These are phyloP conservation scores for Lecanicillium sp. DNA, from an alignment of 2,329 filamentous ascomycete genomes.

Conservation along the genomic window DNA sequence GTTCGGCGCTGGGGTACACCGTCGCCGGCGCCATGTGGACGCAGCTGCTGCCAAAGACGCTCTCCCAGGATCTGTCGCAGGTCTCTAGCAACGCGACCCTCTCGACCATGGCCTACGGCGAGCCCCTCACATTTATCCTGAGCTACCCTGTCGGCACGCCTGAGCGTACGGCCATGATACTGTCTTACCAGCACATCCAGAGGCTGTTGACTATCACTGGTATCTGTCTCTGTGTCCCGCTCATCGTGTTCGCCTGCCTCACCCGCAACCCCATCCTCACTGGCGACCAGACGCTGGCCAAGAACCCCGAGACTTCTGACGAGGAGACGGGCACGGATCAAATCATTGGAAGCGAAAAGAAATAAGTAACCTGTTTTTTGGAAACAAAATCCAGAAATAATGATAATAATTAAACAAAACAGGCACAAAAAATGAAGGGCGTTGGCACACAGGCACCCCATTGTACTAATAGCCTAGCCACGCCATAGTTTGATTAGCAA, in stretches of 20 bases:
- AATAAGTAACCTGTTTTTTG: too few species aligned
- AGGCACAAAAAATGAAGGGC: too few species aligned
- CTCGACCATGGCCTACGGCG: slow-evolving; percentile 25
- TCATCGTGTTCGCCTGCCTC: slow-evolving; percentile 37
- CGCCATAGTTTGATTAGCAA: not conserved
- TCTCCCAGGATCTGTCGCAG: slow-evolving; percentile 44
- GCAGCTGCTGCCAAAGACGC: slow-evolving; percentile 46
- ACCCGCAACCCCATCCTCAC: slow-evolving; percentile 42
- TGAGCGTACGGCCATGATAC: slow-evolving; percentile 37
- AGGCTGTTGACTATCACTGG: slow-evolving; percentile 42
- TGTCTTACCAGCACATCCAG: slow-evolving; percentile 42
- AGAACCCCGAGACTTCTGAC: slow-evolving; percentile 20
- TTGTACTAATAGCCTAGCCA: not conserved
- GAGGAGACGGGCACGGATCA: slow-evolving; percentile 16
- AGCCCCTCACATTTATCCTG: slow-evolving; percentile 25
- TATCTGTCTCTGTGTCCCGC: slow-evolving; percentile 42
- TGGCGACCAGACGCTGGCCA: slow-evolving; percentile 37
- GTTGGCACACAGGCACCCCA: not conserved
- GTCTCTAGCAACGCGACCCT: slow-evolving; percentile 28
- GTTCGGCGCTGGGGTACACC: slow-evolving; percentile 53
- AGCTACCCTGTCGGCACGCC: slow-evolving; percentile 34
- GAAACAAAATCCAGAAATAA: too few species aligned
- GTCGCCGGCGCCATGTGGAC: slow-evolving; percentile 59
- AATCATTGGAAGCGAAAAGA: not conserved
- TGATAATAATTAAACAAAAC: too few species aligned